Conservation (phyloP, 2,329 filamentous ascomycete genomes). For the Aaosphaeria arxii region DNA sequence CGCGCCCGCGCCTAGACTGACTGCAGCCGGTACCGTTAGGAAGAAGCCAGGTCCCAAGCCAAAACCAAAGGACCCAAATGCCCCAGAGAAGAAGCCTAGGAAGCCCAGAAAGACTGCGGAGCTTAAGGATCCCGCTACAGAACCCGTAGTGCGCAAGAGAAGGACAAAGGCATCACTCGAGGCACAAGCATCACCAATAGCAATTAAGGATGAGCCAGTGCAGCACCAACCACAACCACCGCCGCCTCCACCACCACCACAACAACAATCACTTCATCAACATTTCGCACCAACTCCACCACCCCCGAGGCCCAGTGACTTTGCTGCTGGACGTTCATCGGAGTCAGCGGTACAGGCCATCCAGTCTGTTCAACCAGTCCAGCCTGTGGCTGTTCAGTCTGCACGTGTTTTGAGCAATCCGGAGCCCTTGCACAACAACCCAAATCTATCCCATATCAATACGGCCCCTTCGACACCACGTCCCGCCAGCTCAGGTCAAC, state of each 20-base stretch:
- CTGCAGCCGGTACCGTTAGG: conserved; percentile 34
- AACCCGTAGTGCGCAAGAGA: conserved; percentile 49
- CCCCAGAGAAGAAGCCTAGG: conserved; percentile 42
- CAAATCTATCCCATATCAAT: conserved; percentile 37
- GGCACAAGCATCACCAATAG: conserved; percentile 6
- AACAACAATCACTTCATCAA: conserved; percentile 5
- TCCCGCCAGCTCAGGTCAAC: conserved; percentile 68
- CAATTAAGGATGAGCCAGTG: conserved; percentile 4
- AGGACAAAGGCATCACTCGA: conserved; percentile 39
- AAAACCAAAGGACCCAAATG: conserved; percentile 34
- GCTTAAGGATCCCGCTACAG: conserved; percentile 48
- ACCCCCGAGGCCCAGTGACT: conserved; percentile 16
- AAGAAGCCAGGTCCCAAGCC: conserved; percentile 45
- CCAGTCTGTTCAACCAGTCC: background rate
- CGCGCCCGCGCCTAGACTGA: conserved; percentile 25
- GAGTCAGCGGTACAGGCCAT: background rate
- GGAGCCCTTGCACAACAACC: conserved; percentile 35
- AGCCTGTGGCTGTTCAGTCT: conserved; percentile 19
- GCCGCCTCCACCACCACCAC: conserved; percentile 6
- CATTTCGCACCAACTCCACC: conserved; percentile 7
- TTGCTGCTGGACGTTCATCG: background rate
- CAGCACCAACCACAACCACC: conserved; percentile 5
- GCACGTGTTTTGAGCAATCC: conserved; percentile 39
- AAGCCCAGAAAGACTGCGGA: conserved; percentile 46
- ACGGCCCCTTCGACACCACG: conserved; percentile 49